phyloP scores from a whole-genome alignment of 148 eudicot genomes.

The Pouteria glomerata region DNA sequence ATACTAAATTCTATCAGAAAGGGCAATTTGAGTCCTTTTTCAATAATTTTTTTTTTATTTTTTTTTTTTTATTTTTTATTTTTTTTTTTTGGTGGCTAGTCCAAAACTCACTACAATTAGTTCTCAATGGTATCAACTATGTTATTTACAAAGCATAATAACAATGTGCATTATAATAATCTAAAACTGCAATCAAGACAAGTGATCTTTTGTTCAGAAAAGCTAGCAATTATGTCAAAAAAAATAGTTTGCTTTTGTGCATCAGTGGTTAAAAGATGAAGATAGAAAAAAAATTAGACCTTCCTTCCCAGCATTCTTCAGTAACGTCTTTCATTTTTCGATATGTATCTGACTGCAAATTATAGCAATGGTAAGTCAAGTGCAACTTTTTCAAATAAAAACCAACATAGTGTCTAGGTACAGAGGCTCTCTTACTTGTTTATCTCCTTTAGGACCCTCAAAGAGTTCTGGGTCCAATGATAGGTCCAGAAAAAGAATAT shows the following conservation, averaged over 20 bases:
- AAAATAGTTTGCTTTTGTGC: neutral
- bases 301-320: conserved; percentile 94
- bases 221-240: neutral
- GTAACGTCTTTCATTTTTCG: conserved; percentile 85
- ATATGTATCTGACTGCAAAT: conserved; percentile 83
- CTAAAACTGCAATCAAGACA: neutral
- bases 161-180: neutral
- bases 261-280: neutral
- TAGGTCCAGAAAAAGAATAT: conserved; percentile 75
- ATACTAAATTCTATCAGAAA: too few relatives aligned
- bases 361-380: neutral
- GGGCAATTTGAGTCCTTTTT: neutral
- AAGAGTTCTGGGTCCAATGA: conserved; percentile 89
- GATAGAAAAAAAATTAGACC: conserved; percentile 34
- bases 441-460: conserved; percentile 87
- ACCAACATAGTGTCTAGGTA: too few relatives aligned
- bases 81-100: too few relatives aligned
- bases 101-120: neutral
- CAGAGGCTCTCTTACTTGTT: conserved; percentile 72
- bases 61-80: too few relatives aligned
- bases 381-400: neutral
- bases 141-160: neutral
- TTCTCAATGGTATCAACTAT: neutral
- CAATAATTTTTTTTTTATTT: too few relatives aligned
- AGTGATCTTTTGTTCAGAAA: neutral